Conservation (phyloP, 1,284 basidiomycete species). For the Wallemia mellicola region DNA sequence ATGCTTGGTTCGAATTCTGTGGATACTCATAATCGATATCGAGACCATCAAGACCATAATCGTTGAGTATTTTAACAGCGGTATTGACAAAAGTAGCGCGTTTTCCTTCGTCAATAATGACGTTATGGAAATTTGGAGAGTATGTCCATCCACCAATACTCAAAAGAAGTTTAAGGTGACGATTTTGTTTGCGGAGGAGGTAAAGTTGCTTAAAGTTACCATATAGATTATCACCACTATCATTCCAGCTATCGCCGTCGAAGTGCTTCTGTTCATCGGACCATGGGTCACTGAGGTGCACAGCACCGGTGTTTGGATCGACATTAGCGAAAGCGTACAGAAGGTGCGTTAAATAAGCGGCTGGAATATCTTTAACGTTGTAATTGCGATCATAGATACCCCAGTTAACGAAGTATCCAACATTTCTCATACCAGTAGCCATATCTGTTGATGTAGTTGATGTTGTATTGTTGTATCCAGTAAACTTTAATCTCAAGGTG, state of each 20-base stretch:
- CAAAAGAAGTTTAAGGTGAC: conserved; percentile 15
- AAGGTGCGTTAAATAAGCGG: conserved; percentile 13
- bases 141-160: conserved; percentile 16
- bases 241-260: conserved; percentile 13
- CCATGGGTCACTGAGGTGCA: conserved; percentile 15
- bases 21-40: conserved; percentile 18
- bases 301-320: conserved; percentile 11
- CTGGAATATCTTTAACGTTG: conserved; percentile 10
- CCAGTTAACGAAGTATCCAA: conserved; percentile 14
- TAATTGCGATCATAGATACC: conserved; percentile 12
- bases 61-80: conserved; percentile 14
- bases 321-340: conserved; percentile 17
- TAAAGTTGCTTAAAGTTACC: conserved; percentile 16
- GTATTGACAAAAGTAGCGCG: conserved; percentile 13
- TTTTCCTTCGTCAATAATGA: conserved; percentile 5
- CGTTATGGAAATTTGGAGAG: conserved; percentile 8
- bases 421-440: conserved; percentile 1
- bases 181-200: conserved; percentile 12
- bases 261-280: conserved; percentile 11
- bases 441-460: too few species aligned
- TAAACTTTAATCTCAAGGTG: too few species aligned
- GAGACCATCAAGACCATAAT: conserved; percentile 17
- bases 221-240: conserved; percentile 9
- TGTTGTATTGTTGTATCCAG: too few species aligned
- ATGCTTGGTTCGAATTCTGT: conserved; percentile 11